Base-by-base conservation (phyloP, 306 rosid species). In the Fragaria iinumae region DNA sequence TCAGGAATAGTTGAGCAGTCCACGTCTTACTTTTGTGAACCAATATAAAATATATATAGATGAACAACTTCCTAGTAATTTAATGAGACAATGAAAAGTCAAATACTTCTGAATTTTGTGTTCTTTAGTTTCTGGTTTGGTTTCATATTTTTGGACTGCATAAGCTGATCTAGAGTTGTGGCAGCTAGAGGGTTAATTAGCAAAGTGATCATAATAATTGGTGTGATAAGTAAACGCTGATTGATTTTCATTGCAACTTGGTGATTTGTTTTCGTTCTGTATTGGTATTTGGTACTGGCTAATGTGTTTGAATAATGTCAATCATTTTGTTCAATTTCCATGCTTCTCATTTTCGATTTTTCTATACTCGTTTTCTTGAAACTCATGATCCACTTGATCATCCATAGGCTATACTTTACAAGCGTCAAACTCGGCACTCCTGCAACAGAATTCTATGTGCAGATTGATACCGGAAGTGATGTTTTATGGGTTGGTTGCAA, bases 401-500 rank as follows among this genome's bases (percentile, higher is more conserved):
- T 52, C 1, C 34, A 10, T 25, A 89, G 94, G 86, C 90, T 91
- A 3, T 89, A 91, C 77, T 91, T 47, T 82, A 84, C 97, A 10
- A 88, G 75, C 70, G 94, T 91, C 47, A 83, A 80, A 79, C 77
- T 91, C 73, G 97, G 97, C 25, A 78, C 94, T 77, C 97, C 97
- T 76, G 89, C 97, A 62, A 86, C 55, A 11, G 93, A 89, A 21
- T 91, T 80, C 60, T 16, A 80, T 78, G 93, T 91, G 77, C 97
- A 91, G 83, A 86, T 91, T 91, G 96, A 91, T 68, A 91, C 96
- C 7, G 93, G 96, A 44, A 91, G 93, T 82, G 93, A 91, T 85
- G 86, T 87, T 80, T 86, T 89, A 56, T 91, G 96, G 93, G 88
- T 91, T 39, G 76, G 90, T 76, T 91, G 94, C 71, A 73, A 39